Evolutionary conservation across 306 rosid genomes (phyloP).

Genomic region (Citrullus mucosospermus): DNA sequence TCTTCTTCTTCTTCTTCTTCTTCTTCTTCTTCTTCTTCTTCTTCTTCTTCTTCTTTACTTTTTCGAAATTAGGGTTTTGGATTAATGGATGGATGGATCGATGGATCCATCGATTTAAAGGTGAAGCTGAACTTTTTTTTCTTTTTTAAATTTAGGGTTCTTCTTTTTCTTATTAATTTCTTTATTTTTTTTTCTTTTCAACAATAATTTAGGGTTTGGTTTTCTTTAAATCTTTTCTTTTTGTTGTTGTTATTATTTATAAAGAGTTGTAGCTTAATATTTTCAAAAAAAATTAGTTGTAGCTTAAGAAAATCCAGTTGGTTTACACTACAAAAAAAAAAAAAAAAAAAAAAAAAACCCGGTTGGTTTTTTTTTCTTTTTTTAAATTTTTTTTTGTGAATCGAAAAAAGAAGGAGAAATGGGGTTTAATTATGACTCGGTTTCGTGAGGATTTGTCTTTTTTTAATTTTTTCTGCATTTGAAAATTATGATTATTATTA

Average conservation of each 20-base stretch:
- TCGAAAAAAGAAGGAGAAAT: neutral
- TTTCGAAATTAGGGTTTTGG: slow-evolving; percentile 2
- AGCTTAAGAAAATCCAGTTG: too few species aligned
- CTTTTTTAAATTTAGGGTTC: neutral
- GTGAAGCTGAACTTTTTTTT: neutral
- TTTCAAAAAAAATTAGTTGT: too few species aligned
- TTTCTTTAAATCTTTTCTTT: neutral
- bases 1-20: neutral
- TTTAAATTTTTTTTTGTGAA: neutral
- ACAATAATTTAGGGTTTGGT: neutral
- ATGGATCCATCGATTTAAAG: neutral
- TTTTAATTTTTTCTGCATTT: neutral
- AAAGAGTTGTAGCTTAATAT: too few species aligned
- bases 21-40: neutral
- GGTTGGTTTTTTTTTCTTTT: too few species aligned
- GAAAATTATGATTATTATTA: neutral
- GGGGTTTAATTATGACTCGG: neutral
- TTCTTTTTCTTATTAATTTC: neutral
- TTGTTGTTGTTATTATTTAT: neutral
- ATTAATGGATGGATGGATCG: neutral
- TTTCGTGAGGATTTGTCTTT: neutral
- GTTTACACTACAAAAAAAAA: too few species aligned
- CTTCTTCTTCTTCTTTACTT: neutral
- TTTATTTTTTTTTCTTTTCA: neutral
- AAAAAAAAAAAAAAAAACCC: too few species aligned